Base-by-base conservation (phyloP, 495 filamentous ascomycete species). In the Penicillium steckii region DNA sequence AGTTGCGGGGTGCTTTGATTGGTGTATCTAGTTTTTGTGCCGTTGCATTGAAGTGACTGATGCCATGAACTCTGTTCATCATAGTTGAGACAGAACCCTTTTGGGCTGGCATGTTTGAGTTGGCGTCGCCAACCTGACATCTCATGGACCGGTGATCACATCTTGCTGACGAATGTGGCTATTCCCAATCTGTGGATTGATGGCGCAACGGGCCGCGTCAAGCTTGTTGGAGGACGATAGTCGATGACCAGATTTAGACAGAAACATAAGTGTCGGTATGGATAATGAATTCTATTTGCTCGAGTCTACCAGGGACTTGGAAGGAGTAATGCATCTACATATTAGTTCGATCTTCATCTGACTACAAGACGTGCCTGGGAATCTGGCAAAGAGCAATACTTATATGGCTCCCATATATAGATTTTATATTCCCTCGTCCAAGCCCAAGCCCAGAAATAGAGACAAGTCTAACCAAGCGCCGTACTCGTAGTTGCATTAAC, bases 41-140 rank as follows among this genome's bases (percentile, higher is more conserved):
- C 17, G 57, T 53, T 53, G 53, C 49, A 56, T 43, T 53, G 15
- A 24, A 47, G 37, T 18, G 37, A 21, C 23, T 49, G 41, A 35
- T 37, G 26, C 12, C 40, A 10, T 40, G 38, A 32, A 30, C 46
- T 45, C 41, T 48, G 33, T 15, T 37, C 35, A 23, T 46, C 33
- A 21, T 26, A 21, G 15, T 43, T 29, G 38, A 45, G 26, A 45
- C 25, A 24, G 32, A 22, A 41, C 21, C 17, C n/a, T 21, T 10
- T 3, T 13, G 18, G 19, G 44, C 35, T 23, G 38, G 42, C 29
- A 54, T 51, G 41, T 24, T 15, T 1, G n/a, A 19, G 22, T 24
- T 19, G 15, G 23, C 1, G 8, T 38, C 52, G 23, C 53, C 53
- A 53, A 53, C 25, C 35, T 52, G 44, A 37, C 44, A 55, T 45